phyloP scores from a whole-genome alignment of 148 eudicot genomes.

The Gaultheria prostrata region DNA sequence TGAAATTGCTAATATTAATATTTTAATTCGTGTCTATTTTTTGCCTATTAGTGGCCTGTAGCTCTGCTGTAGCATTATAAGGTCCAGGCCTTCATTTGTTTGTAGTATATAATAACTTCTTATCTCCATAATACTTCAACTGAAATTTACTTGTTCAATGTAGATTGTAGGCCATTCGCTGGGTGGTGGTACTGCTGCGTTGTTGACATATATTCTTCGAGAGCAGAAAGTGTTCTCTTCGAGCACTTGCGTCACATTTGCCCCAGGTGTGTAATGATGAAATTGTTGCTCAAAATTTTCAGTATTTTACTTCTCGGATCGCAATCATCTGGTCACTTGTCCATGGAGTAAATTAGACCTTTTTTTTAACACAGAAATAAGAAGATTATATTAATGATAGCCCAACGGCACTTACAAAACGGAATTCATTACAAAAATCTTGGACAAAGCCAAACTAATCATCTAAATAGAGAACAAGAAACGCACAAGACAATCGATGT shows the following conservation, averaged over 20 bases:
- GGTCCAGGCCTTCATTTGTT: background rate
- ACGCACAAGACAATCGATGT: too few relatives aligned
- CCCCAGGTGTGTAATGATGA: slow-evolving; percentile 59
- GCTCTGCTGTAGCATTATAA: background rate
- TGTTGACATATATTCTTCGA: slow-evolving; percentile 83
- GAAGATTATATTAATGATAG: too few relatives aligned
- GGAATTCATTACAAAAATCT: too few relatives aligned
- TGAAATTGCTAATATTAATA: background rate
- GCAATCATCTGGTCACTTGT: background rate
- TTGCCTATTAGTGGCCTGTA: background rate
- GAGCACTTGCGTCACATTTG: slow-evolving; percentile 74
- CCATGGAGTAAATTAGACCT: background rate
- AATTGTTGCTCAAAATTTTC: background rate
- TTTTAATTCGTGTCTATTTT: background rate
- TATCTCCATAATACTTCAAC: background rate
- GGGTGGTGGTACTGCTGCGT: slow-evolving; percentile 99
- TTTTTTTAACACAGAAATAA: too few relatives aligned
- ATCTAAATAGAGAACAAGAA: too few relatives aligned
- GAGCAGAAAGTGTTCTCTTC: slow-evolving; percentile 77
- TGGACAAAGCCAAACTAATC: too few relatives aligned
- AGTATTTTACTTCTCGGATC: background rate
- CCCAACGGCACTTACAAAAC: too few relatives aligned
- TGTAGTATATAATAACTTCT: background rate
- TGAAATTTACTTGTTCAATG: slow-evolving; percentile 1
- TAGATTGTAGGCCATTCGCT: slow-evolving; percentile 97